These are phyloP conservation scores for Lepraria neglecta DNA, from an alignment of 495 filamentous ascomycete genomes.

Conservation along the genomic window DNA sequence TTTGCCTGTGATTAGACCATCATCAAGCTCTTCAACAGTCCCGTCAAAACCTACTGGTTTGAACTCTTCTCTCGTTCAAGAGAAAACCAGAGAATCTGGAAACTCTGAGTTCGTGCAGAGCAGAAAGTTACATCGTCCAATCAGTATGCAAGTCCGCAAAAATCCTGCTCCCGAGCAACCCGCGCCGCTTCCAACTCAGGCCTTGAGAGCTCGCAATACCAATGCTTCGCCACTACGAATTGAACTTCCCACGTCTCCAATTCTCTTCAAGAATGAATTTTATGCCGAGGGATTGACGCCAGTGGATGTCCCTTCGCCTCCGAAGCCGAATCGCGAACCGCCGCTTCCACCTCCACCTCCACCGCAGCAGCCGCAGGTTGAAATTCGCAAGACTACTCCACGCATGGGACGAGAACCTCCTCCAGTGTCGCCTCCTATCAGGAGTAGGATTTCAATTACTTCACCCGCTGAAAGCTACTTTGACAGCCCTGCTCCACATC, in stretches of 20 bases:
- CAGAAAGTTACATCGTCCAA: conserved; percentile 20
- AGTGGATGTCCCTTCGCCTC: background rate
- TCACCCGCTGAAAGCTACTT: conserved; percentile 15
- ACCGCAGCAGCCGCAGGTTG: background rate
- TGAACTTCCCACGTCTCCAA: background rate
- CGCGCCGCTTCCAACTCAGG: background rate
- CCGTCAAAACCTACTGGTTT: background rate
- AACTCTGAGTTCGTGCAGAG: background rate
- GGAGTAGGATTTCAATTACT: conserved; percentile 13
- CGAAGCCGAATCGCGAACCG: conserved; percentile 1
- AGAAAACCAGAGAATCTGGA: background rate
- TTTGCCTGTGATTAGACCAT: conserved; percentile 2
- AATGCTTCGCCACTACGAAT: background rate
- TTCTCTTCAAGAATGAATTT: background rate
- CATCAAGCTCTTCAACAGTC: background rate
- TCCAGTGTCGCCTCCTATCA: conserved; percentile 10
- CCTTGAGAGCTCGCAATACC: background rate
- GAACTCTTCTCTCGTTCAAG: background rate
- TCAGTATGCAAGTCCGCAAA: conserved; percentile 25
- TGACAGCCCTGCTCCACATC: conserved; percentile 17
- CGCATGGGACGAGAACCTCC: conserved; percentile 18
- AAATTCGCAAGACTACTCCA: conserved; percentile 6
- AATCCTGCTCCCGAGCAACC: conserved; percentile 3
- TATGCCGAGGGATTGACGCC: background rate
- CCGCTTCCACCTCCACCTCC: conserved; percentile 16